Evolutionary conservation across 2,329 filamentous ascomycete genomes (phyloP), one percentile per base, ranked within the genome.

Genomic region (Monilinia vaccinii-corymbosi): DNA sequence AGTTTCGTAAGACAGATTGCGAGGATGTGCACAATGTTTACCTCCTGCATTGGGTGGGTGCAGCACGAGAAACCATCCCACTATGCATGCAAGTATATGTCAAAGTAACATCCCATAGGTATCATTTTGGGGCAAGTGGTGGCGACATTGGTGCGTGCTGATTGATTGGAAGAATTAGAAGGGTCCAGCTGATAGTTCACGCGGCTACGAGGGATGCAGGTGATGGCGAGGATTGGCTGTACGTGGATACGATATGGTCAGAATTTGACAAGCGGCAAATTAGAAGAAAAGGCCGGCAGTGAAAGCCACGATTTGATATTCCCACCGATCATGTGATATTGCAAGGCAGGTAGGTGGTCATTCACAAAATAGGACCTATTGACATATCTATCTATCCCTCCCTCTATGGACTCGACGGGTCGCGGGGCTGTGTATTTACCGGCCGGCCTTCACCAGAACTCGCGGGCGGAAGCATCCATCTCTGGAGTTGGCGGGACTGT

Each of bases 171-270:
- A 28, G 47, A 25, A 52, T 38, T 34, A 18, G 21, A 32, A 21
- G 45, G 56, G 36, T 46, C 48, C 40, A 59, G 21, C 36, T 53
- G 31, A 34, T n/a, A 48, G 13, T 34, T 45, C 36, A 48, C 38
- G 60, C 53, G 59, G 44, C 47, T 63, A 55, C 59, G 57, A 51
- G 48, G 52, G 28, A 60, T 60, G 61, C 53, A 34, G 25, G 16
- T 42, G 18, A 45, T 36, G 51, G 49, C 44, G 50, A 44, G 44
- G 52, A 50, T 49, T 57, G 56, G n/a, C n/a, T n/a, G n/a, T n/a
- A n/a, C n/a, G n/a, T n/a, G n/a, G 23, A 28, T 32, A 28, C 42
- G 23, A 31, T 46, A 56, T 58, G 18, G 25, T 34, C 16, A 50
- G 34, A 23, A 23, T 28, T n/a, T 23, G 34, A 38, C 13, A 42